A percentile compares a stretch with the other conserved stretches of the same genome.
phyloP scores from a whole-genome alignment of 768 basidiomycete species.

The Terana coerulea region DNA sequence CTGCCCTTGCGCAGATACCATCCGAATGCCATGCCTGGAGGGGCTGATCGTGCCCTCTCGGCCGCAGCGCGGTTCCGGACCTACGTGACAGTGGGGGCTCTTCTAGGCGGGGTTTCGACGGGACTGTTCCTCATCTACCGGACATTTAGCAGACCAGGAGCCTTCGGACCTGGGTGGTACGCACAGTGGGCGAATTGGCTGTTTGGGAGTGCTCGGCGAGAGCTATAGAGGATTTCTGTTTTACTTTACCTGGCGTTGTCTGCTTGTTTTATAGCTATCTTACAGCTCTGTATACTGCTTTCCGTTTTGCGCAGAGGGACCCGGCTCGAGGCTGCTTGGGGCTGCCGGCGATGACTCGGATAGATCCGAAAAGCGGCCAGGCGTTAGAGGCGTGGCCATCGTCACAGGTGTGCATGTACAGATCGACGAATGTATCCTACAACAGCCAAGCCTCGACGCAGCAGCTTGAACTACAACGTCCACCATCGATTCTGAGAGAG shows the following conservation, averaged over 20 bases:
- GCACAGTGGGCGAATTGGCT: slow-evolving; percentile 67
- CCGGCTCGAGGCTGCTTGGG: background rate
- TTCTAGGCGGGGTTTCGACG: slow-evolving; percentile 73
- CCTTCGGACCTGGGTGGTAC: slow-evolving; percentile 45
- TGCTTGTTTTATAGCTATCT: slow-evolving; percentile 10
- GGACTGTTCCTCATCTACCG: slow-evolving; percentile 68
- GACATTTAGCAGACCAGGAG: slow-evolving; percentile 61
- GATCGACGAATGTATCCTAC: slow-evolving; percentile 17
- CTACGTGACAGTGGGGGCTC: slow-evolving; percentile 69
- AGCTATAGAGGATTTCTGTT: slow-evolving; percentile 27
- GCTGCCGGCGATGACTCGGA: slow-evolving; percentile 9
- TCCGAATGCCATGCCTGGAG: slow-evolving; percentile 49
- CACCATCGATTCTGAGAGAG: slow-evolving; percentile 3
- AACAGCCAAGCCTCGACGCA: slow-evolving; percentile 11
- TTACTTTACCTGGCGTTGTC: background rate
- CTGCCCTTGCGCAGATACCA: background rate
- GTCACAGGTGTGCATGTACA: slow-evolving; percentile 13
- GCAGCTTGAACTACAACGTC: slow-evolving; percentile 7
- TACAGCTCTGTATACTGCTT: slow-evolving; percentile 12
- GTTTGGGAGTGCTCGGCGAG: slow-evolving; percentile 47
- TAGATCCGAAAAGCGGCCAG: slow-evolving; percentile 23
- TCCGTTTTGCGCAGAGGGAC: background rate
- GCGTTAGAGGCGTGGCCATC: slow-evolving; percentile 25
- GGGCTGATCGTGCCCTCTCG: slow-evolving; percentile 74
- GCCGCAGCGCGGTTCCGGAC: slow-evolving; percentile 63